phyloP scores from a whole-genome alignment of 2,329 filamentous ascomycete species.

The Chaetomiaceae sp. region DNA sequence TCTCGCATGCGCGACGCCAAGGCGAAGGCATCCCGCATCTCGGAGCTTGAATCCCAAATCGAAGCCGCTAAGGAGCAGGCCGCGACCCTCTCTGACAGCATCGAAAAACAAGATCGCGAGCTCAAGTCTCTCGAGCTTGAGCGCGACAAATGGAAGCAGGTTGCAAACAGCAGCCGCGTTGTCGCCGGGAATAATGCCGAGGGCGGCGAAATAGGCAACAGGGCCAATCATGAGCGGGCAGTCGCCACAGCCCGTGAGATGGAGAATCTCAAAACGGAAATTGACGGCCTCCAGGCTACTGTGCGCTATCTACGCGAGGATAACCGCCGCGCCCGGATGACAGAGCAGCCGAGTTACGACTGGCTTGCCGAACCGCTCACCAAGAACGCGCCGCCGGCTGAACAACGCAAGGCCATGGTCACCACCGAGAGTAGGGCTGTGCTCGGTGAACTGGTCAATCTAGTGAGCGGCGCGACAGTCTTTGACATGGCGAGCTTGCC shows the following conservation, averaged over 20 bases:
- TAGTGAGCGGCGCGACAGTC: constrained; percentile 52
- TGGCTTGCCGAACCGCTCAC: constrained; percentile 63
- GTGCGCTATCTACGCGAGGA: constrained; percentile 66
- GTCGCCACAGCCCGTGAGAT: constrained; percentile 69
- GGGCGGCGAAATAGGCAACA: constrained; percentile 42
- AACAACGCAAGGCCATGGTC: constrained; percentile 50
- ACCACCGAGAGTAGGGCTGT: constrained; percentile 59
- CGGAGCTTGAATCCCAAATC: constrained; percentile 58
- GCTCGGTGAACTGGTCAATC: constrained; percentile 59
- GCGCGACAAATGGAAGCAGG: constrained; percentile 67
- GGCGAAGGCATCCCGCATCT: constrained; percentile 67
- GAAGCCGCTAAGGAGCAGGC: constrained; percentile 49
- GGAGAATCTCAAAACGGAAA: constrained; percentile 65
- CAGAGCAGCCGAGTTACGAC: constrained; percentile 51
- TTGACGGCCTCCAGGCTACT: constrained; percentile 59
- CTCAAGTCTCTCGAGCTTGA: constrained; percentile 61
- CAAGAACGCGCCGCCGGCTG: constrained; percentile 37
- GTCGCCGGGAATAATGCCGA: constrained; percentile 42
- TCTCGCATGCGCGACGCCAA: constrained; percentile 79
- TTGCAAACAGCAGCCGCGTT: constrained; percentile 57
- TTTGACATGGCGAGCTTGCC: constrained; percentile 57
- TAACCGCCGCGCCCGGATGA: constrained; percentile 56
- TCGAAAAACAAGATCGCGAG: constrained; percentile 64
- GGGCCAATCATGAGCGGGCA: constrained; percentile 60
- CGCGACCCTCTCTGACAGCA: constrained; percentile 55